Base-by-base conservation (phyloP, 1,139 yeast species). In the Suhomyces kunorum region DNA sequence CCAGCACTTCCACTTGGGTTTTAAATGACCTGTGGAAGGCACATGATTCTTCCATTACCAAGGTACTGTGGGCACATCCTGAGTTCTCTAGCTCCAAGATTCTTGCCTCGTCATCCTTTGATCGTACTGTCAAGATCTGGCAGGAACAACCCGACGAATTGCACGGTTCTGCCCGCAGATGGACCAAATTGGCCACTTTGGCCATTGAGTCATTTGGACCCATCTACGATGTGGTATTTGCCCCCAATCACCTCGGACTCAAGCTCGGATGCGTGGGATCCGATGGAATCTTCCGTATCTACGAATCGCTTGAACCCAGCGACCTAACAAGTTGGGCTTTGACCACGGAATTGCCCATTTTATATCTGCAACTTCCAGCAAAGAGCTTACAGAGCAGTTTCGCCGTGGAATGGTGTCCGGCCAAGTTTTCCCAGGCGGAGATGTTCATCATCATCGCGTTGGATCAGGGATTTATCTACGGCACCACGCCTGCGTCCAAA, bases 21-120 rank as follows among this genome's bases (percentile, higher is more conserved):
- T 64, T 85, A 40, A 81, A 83, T 51, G 96, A 89, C 61, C 82
- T 86, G 48, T 90, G 96, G 95, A 86, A 86, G 52, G 98, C 98
- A 1, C 98, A 92, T 58, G 96, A 92, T 53, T 83, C 95, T 6
- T 81, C 90, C 48, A 78, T 92, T 22, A 85, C 87, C 32, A 80
- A 84, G 50, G 71, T 92, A 5, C 80, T 82, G 39, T 92, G 97
- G 95, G 97, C 98, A 0, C 85, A 87, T 41, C 98, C 98, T 1
- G 95, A 89, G 59, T 89, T 81, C 60, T 94, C 96, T 5, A 87
- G 87, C 54, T 62, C 70, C 36, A 71, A 69, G 49, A 71, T 92
- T 6, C 64, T 92, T 22, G 96, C 96, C 0, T 81, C 94, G 18
- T 89, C 92, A 34, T 87, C 96, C 1, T 87, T 85, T 58, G 98